A percentile compares a stretch with the other conserved stretches of the same genome.
Conservation (phyloP, 805 yeast genomes). For the Starmerella apicola region DNA sequence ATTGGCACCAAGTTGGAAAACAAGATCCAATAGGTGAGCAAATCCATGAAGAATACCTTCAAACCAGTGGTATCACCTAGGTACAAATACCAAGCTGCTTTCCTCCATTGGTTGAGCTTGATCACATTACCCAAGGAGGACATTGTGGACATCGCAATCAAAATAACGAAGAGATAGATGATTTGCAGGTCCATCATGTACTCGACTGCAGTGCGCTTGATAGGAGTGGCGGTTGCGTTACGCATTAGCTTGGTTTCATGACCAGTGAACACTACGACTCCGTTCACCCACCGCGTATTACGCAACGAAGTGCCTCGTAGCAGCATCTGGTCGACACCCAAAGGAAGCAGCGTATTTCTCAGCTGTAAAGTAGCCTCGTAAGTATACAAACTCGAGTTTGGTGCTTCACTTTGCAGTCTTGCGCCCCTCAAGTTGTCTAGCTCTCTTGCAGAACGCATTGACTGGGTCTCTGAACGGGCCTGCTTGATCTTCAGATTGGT, state of each 20-base stretch:
- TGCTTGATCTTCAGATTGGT: conserved; percentile 94
- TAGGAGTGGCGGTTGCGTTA: conserved; percentile 97
- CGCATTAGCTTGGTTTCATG: conserved; percentile 98
- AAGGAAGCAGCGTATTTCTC: conserved; percentile 36
- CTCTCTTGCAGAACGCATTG: conserved; percentile 52
- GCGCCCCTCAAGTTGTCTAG: conserved; percentile 43
- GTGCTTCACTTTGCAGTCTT: conserved; percentile 65
- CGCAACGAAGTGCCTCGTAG: conserved; percentile 91
- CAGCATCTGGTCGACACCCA: conserved; percentile 81
- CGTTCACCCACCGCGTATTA: conserved; percentile 92
- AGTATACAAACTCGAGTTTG: conserved; percentile 86
- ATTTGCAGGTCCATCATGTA: conserved; percentile 88
- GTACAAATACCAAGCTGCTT: conserved; percentile 49
- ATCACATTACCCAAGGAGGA: conserved; percentile 84
- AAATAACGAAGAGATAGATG: conserved; percentile 69
- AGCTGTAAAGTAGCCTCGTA: conserved; percentile 76
- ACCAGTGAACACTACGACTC: conserved; percentile 89
- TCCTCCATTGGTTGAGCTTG: conserved; percentile 42
- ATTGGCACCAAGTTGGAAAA: conserved; percentile 97
- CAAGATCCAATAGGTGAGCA: conserved; percentile 89
- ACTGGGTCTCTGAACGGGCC: conserved; percentile 64
- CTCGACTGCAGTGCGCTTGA: conserved; percentile 93
- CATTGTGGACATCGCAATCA: conserved; percentile 60
- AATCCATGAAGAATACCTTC: conserved; percentile 67
- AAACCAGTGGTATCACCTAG: conserved; percentile 56